Percentiles rank a stretch among this genome's conserved stretches.
Conservation (phyloP, 441 rosid genomes). For the Daphne laureola region DNA sequence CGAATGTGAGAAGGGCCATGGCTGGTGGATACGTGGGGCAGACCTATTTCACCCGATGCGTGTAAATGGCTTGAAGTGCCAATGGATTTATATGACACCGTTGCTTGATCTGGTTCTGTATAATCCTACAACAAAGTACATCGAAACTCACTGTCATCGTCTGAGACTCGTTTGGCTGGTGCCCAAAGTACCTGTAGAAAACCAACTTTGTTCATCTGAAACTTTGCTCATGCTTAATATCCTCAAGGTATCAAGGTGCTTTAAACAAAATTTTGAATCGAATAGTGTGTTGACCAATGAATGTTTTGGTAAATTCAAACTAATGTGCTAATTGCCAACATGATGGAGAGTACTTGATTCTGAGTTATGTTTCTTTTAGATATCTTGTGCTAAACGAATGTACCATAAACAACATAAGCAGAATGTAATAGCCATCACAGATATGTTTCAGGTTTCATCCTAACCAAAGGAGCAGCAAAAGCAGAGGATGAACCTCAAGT, state of each 20-base stretch:
- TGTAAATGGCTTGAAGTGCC: conserved; percentile 24
- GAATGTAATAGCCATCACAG: conserved; percentile 87
- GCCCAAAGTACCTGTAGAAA: neutral
- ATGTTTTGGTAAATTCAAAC: too few species aligned
- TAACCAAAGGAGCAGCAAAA: conserved; percentile 88
- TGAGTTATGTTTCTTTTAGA: conserved; percentile 36
- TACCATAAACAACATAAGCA: conserved; percentile 80
- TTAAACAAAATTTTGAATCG: too few species aligned
- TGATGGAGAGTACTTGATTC: too few species aligned
- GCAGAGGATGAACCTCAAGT: conserved; percentile 82
- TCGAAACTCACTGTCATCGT: conserved; percentile 14
- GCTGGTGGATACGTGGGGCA: conserved; percentile 78
- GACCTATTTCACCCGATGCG: conserved; percentile 64
- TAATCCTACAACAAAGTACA: conserved; percentile 19
- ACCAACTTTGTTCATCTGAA: conserved; percentile 2
- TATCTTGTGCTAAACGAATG: conserved; percentile 56
- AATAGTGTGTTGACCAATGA: too few species aligned
- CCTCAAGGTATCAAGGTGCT: too few species aligned
- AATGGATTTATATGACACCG: conserved; percentile 8
- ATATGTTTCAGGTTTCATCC: too few species aligned
- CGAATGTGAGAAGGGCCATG: conserved; percentile 82
- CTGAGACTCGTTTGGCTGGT: conserved; percentile 14
- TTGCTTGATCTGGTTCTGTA: conserved; percentile 22
- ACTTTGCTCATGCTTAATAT: conserved; percentile 11
- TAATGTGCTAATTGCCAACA: too few species aligned